Evolutionary conservation across 192 early-diverging fungal genomes (phyloP), one percentile per base, ranked within the genome.

Genomic region (Coemansia sp.): DNA sequence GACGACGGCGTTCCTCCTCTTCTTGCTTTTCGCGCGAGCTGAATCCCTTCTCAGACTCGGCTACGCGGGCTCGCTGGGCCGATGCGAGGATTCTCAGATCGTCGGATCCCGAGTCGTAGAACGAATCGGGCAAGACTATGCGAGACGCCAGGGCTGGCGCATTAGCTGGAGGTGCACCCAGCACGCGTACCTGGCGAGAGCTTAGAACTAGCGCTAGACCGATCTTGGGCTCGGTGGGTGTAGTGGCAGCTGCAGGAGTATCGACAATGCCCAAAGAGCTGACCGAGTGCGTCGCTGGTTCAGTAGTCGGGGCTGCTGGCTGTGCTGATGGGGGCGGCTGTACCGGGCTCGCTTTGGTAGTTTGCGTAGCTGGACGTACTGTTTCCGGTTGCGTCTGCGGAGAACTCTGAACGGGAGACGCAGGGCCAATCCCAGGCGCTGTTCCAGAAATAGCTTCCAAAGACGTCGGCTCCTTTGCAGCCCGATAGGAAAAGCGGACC

Each of bases 21-120:
- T 94, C 92, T n/a, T 96, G 84, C 67, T 89, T 87, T 6, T 86
- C 73, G 41, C 91, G 87, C 7, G 93, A 95, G 68, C 92, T 93
- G 54, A 99, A 89, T 22, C 91, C 78, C 15, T 79, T 69, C 40
- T 91, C 87, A 49, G 93, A 89, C 20, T 86, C 71, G 8, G 76
- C 75, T 29, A 86, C 72, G 10, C 87, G 85, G 24, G 73, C 70
- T 9, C 73, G 66, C 68, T 92, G 86, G 8, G 84, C 74, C 37
- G 84, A 76, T 59, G 94, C 74, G 24, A 95, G 61, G 24, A 85
- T 67, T 59, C 87, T 83, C 46, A 96, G 74, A 67, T 99, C 95
- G 54, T 85, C 74, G 6, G 88, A 41, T 0, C 86, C 76, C 8
- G 94, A 68, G 45, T 91, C 86, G 83, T 94, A 98, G 73, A 96